These are phyloP conservation scores for Crithidia brevicula DNA, from an alignment of 208 protist species.

Conservation along the genomic window DNA sequence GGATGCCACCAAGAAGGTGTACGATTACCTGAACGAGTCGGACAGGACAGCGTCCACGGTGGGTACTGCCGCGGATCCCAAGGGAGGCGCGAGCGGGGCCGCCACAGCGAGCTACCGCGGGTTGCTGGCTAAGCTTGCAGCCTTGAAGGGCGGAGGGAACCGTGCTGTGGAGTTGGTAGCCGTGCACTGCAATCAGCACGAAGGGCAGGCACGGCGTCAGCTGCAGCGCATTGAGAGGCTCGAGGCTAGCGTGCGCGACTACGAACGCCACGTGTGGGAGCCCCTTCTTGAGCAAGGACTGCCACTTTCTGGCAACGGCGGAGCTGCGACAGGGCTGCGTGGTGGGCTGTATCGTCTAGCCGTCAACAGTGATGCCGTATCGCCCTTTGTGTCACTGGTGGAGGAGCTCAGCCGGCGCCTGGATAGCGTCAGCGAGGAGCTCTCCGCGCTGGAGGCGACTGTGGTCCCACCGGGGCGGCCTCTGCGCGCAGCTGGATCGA, in stretches of 20 bases:
- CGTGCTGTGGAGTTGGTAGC: conserved; percentile 58
- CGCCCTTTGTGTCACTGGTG: conserved; percentile 42
- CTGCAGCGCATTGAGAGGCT: conserved; percentile 53
- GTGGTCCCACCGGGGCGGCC: conserved; percentile 36
- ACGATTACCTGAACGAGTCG: conserved; percentile 61
- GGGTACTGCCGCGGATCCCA: background rate
- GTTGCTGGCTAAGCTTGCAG: conserved; percentile 32
- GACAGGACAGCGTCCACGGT: background rate
- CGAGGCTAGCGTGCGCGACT: conserved; percentile 58
- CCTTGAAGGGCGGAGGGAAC: conserved; percentile 36
- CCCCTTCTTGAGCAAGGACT: conserved; percentile 59
- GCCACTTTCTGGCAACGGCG: background rate
- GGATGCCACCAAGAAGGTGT: conserved; percentile 54
- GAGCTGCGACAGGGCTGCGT: background rate
- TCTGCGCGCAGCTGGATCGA: conserved; percentile 8
- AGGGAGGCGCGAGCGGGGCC: background rate
- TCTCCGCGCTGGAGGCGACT: conserved; percentile 57
- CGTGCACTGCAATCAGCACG: conserved; percentile 67
- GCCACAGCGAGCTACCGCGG: conserved; percentile 41
- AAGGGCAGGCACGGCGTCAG: conserved; percentile 53
- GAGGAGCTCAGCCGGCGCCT: conserved; percentile 45
- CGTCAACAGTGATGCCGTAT: conserved; percentile 16
- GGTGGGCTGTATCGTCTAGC: conserved; percentile 29
- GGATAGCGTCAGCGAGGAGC: conserved; percentile 42
- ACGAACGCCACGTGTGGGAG: conserved; percentile 69